A percentile compares a stretch with the other conserved stretches of the same genome.
Conservation (phyloP, 129 eudicot genomes). For the Sambucus nigra region DNA sequence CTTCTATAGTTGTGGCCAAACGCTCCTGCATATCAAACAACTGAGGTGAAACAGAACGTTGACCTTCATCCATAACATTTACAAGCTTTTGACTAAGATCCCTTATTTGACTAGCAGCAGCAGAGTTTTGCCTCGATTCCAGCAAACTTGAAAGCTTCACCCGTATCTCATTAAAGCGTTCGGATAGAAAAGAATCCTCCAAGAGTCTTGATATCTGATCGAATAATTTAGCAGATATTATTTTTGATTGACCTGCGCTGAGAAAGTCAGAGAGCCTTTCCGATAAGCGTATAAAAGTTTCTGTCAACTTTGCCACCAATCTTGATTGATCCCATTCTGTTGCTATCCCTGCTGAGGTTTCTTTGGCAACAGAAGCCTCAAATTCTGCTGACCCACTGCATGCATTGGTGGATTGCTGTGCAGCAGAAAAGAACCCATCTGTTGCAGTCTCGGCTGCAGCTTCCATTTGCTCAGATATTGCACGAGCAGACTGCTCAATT, state of each 20-base stretch:
- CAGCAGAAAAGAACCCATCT: conserved; percentile 20
- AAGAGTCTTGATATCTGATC: conserved; percentile 65
- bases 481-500: conserved; percentile 66
- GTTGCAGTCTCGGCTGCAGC: conserved; percentile 46
- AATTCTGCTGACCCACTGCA: conserved; percentile 15
- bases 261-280: conserved; percentile 83
- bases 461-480: conserved; percentile 57
- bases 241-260: conserved; percentile 65
- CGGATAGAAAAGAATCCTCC: conserved; percentile 55
- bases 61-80: conserved; percentile 66
- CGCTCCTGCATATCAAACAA: conserved; percentile 74
- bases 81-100: conserved; percentile 74
- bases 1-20: conserved; percentile 57
- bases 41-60: conserved; percentile 78
- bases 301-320: conserved; percentile 55
- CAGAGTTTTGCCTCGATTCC: conserved; percentile 62
- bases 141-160: conserved; percentile 47
- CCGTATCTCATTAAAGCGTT: conserved; percentile 55
- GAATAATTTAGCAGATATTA: conserved; percentile 60
- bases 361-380: conserved; percentile 20
- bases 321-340: conserved; percentile 62
- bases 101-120: conserved; percentile 51
- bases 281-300: conserved; percentile 55
- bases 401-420: conserved; percentile 23
- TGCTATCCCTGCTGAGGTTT: conserved; percentile 33